Conservation (phyloP, 495 filamentous ascomycete species). For the Neurospora pannonica region DNA sequence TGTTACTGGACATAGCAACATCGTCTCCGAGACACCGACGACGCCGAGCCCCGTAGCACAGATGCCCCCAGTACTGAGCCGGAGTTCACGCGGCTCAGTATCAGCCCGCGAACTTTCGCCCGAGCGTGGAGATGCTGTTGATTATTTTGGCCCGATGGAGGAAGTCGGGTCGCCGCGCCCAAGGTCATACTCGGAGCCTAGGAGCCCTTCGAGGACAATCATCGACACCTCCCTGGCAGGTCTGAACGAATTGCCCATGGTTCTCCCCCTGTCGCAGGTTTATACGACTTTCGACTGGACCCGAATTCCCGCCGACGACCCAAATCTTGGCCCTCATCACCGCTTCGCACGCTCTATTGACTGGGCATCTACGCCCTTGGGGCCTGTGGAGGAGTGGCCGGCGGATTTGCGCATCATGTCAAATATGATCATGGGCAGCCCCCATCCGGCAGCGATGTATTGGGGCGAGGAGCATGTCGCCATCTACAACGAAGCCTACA, state of each 20-base stretch:
- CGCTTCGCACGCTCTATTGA: conserved; percentile 55
- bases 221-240: conserved; percentile 14
- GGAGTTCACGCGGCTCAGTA: conserved; percentile 16
- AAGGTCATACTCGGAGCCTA: conserved; percentile 15
- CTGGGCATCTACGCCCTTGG: conserved; percentile 55
- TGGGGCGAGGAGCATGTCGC: conserved; percentile 57
- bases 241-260: conserved; percentile 19
- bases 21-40: conserved; percentile 17
- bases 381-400: conserved; percentile 56
- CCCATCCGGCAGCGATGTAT: conserved; percentile 64
- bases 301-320: conserved; percentile 43
- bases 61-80: conserved; percentile 15
- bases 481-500: conserved; percentile 69
- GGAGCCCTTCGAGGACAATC: conserved; percentile 8
- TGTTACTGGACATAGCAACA: conserved; percentile 38
- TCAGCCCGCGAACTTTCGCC: conserved; percentile 14
- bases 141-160: conserved; percentile 30
- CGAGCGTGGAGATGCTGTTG: conserved; percentile 21
- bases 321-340: conserved; percentile 51
- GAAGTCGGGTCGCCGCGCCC: conserved; percentile 6
- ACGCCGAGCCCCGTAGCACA: conserved; percentile 25
- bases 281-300: conserved; percentile 59
- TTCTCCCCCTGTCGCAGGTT: conserved; percentile 14
- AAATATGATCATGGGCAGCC: conserved; percentile 60
- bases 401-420: conserved; percentile 55